Evolutionary conservation across 176 grass and related monocot genomes (phyloP), one percentile per base, ranked within the genome.

Genomic region (Lolium multiflorum): DNA sequence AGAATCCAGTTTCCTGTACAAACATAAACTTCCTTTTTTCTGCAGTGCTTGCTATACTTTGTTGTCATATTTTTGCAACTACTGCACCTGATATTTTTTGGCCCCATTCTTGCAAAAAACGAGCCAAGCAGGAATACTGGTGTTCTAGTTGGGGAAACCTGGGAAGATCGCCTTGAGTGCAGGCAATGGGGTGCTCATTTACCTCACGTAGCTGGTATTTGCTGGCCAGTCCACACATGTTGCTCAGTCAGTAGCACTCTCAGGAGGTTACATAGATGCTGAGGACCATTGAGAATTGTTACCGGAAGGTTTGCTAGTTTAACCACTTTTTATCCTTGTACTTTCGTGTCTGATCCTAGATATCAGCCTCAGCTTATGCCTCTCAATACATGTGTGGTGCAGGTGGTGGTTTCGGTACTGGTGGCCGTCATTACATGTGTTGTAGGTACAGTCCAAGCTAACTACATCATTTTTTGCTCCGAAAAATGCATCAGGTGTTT

Each of bases 221-320:
- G 94, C 97, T 44, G 97, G 97, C 57, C 97, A 96, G 80, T 96
- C 92, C 63, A 81, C 77, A 5, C 52, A 96, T 65, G 97, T 92
- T 51, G 92, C 97, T 47, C 97, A 96, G 52, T 96, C 93, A 20
- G 97, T 98, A 72, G 97, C 97, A 14, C 97, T 98, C 18, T 96
- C 93, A 7, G 97, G 97, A 61, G 97, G 94, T 17, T 98, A 98
- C 43, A 67, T 78, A 60, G 97, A 98, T 83, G 97, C 96, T 5
- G 97, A 98, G 82, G 97, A 98, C 62, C 97, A 98, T 69, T 92
- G 94, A 63, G 97, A 98, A 59, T 98, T 92, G 97, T 98, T 74
- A 98, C 97, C 11, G 97, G 97, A 82, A 98, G 97, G 97, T 98
- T 83, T 31, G 9, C 26, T 67, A 47, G 13, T 47, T 21, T 91